Base-by-base conservation (phyloP, 1,139 yeast genomes). In the Pichia sp. region DNA sequence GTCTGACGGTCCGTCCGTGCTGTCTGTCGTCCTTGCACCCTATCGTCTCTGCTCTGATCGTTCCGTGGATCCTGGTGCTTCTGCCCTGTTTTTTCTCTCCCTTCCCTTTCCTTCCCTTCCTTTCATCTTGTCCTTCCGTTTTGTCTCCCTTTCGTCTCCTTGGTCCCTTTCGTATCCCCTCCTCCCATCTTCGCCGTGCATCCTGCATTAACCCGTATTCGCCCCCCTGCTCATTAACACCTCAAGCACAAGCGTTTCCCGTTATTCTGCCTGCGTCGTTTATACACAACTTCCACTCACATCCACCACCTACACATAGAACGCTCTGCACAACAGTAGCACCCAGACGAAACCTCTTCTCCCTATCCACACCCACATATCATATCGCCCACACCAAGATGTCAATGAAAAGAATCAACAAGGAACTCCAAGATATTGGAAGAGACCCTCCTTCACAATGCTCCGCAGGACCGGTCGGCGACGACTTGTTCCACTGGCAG, bases 381-480 rank as follows among this genome's bases (percentile, higher is more conserved):
- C 10, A 36, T 23, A 36, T 16, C 25, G 25, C 25, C 23, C 28
- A 8, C 37, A 19, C 8, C 19, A 47, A 25, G 51, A 88, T 88
- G 96, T 90, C 96, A 65, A 80, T 83, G 67, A 91, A 91, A 75
- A 91, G 98, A 82, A 90, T 91, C 68, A 88, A 88, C 76, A 91
- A 91, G 76, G 98, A 91, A 75, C 81, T 91, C 67, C 85, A 87
- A 64, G 98, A 91, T 74, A 80, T 91, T 69, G 96, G 96, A 71
- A 88, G 96, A 80, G 99, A 93, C 71, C 99, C 99, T 60, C 99
- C 99, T 66, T 88, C 98, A 55, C 90, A 97, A 48, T 95, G 99
- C 74, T 90, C 98, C 41, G 99, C 99, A 10, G 99, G 99, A 49
- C 99, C 99, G 65, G 95, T 89, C 49, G 97, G 97, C 52, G 98